phyloP scores from a whole-genome alignment of 2,329 filamentous ascomycete species.

The Hypocreales sp. region DNA sequence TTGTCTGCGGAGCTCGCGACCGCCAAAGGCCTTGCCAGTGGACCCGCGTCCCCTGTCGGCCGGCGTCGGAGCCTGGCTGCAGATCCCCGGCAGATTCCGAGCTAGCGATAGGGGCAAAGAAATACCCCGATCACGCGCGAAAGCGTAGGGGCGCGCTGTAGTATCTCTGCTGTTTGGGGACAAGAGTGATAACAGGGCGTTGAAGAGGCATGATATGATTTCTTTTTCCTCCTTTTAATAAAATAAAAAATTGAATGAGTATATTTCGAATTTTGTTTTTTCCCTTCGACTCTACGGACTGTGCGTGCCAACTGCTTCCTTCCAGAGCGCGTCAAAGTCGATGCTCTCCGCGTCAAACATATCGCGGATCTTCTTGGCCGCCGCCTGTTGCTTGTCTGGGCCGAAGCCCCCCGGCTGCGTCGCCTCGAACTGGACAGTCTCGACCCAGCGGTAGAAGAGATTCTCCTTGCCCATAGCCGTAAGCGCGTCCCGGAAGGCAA shows the following conservation, averaged over 20 bases:
- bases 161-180: constrained; percentile 6
- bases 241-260: neutral
- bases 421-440: constrained; percentile 79
- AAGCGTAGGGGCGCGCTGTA: constrained; percentile 15
- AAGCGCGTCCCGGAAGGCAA: constrained; percentile 65
- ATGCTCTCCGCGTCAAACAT: constrained; percentile 61
- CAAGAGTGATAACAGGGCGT: constrained; percentile 9
- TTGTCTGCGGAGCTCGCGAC: no score
- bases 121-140: constrained; percentile 12
- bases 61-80: no score
- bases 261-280: neutral
- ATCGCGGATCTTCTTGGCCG: constrained; percentile 58
- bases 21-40: no score
- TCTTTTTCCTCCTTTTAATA: neutral
- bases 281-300: neutral
- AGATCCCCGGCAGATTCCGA: constrained; percentile 7
- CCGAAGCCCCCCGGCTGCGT: constrained; percentile 67
- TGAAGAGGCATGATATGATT: constrained; percentile 1
- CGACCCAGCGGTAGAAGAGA: constrained; percentile 84
- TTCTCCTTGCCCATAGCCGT: constrained; percentile 68
- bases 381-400: constrained; percentile 52
- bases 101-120: constrained; percentile 11
- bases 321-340: constrained; percentile 72
- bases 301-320: constrained; percentile 43
- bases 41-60: no score